A percentile compares a stretch with the other conserved stretches of the same genome.
Evolutionary conservation across 352 stramenopile species (phyloP).

Genomic region (Globisporangium takayamanum): DNA sequence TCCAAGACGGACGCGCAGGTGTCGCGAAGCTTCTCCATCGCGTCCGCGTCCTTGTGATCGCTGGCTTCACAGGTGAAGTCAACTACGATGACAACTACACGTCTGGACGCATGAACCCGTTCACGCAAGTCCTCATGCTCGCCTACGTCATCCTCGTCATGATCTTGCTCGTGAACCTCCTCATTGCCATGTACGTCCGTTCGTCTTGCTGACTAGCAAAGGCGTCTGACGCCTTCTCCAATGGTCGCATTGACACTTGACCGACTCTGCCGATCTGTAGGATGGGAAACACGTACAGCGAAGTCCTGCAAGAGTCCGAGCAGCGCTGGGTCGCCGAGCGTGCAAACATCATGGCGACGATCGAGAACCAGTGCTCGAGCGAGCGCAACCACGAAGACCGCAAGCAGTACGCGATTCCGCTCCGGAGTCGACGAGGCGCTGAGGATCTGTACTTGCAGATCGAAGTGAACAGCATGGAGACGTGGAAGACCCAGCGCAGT

Average conservation of each 20-base stretch:
- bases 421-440: constrained; percentile 26
- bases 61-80: constrained; percentile 50
- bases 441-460: constrained; percentile 44
- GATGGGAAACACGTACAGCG: constrained; percentile 64
- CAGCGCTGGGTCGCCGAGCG: constrained; percentile 58
- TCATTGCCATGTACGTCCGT: constrained; percentile 49
- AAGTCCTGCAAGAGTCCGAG: constrained; percentile 50
- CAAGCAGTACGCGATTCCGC: constrained; percentile 33
- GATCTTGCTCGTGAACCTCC: constrained; percentile 59
- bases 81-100: constrained; percentile 59
- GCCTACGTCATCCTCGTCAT: constrained; percentile 58
- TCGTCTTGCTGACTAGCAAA: not conserved
- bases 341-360: constrained; percentile 59
- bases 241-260: no score
- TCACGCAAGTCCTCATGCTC: constrained; percentile 49
- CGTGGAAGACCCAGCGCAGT: constrained; percentile 26
- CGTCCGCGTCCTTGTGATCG: constrained; percentile 44
- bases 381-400: constrained; percentile 28
- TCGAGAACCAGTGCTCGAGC: constrained; percentile 38
- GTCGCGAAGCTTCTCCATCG: constrained; percentile 24
- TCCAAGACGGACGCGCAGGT: constrained; percentile 36
- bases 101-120: constrained; percentile 31
- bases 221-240: not conserved
- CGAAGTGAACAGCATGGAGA: constrained; percentile 38
- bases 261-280: constrained; percentile 7